Evolutionary conservation across 176 grass and related monocot species (phyloP).

Genomic region (Lolium rigidum): DNA sequence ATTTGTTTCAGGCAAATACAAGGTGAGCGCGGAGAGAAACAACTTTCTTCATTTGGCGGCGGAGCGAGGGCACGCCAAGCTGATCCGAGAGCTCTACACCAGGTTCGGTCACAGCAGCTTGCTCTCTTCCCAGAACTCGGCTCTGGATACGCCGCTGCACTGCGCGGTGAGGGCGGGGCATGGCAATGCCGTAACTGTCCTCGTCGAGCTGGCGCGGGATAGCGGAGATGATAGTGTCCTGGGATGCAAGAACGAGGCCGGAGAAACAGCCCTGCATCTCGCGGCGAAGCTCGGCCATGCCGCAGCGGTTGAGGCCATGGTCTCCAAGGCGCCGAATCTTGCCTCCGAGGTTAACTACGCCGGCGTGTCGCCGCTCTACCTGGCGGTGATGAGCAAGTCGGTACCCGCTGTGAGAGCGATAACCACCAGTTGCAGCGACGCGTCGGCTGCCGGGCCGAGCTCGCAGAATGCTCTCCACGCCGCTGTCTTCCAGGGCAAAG

Average conservation of each 20-base stretch:
- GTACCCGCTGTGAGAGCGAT: background rate
- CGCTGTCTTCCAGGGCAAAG: background rate
- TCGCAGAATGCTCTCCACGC: background rate
- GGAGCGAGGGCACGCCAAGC: background rate
- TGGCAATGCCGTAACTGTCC: background rate
- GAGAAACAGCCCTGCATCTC: background rate
- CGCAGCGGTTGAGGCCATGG: background rate
- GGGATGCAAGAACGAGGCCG: background rate
- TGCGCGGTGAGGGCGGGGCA: slow-evolving; percentile 26
- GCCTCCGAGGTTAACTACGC: background rate
- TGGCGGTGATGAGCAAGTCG: background rate
- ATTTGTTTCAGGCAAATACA: background rate
- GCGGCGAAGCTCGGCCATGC: background rate
- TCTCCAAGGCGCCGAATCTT: background rate
- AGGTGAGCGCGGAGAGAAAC: background rate
- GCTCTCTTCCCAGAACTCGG: slow-evolving; percentile 9
- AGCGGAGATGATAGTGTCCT: background rate
- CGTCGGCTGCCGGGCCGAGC: background rate
- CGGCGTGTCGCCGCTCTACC: background rate
- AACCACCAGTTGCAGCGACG: background rate
- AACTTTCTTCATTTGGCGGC: background rate
- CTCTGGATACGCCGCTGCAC: slow-evolving; percentile 23
- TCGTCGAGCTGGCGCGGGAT: background rate
- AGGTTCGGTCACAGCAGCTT: background rate
- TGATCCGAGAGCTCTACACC: background rate